These are phyloP conservation scores for Yamadazyma buinensis DNA, from an alignment of 1,139 yeast species.

Conservation along the genomic window DNA sequence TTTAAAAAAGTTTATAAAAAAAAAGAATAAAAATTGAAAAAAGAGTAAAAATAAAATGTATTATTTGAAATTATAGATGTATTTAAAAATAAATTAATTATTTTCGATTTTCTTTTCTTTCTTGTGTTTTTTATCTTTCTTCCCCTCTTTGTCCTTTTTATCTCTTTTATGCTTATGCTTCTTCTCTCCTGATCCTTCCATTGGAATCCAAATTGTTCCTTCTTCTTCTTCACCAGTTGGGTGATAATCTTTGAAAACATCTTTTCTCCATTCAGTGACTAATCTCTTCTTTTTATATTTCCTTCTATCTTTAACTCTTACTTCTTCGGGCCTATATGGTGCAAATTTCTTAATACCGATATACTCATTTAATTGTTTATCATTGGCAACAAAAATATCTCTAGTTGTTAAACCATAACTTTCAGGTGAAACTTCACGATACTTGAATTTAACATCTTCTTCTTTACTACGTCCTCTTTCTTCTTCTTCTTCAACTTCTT, in stretches of 20 bases:
- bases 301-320: constrained; percentile 72
- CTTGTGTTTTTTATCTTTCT: constrained; percentile 1
- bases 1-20: too few species aligned
- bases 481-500: constrained; percentile 66
- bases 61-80: too few species aligned
- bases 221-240: constrained; percentile 36
- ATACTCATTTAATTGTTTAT: constrained; percentile 73
- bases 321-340: constrained; percentile 79
- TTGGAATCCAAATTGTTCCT: constrained; percentile 38
- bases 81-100: too few species aligned
- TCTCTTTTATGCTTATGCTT: constrained; percentile 7
- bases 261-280: constrained; percentile 85
- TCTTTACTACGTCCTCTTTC: constrained; percentile 51
- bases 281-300: constrained; percentile 74
- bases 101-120: too few species aligned
- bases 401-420: constrained; percentile 80
- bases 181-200: constrained; percentile 7
- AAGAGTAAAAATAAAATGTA: background rate
- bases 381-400: constrained; percentile 89
- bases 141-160: background rate
- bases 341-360: constrained; percentile 92
- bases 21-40: background rate
- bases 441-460: constrained; percentile 58
- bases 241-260: constrained; percentile 63
- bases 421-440: constrained; percentile 95